A percentile compares a stretch with the other conserved stretches of the same genome.
Conservation (phyloP, 305 asterid genomes). For the Galium porrigens region DNA sequence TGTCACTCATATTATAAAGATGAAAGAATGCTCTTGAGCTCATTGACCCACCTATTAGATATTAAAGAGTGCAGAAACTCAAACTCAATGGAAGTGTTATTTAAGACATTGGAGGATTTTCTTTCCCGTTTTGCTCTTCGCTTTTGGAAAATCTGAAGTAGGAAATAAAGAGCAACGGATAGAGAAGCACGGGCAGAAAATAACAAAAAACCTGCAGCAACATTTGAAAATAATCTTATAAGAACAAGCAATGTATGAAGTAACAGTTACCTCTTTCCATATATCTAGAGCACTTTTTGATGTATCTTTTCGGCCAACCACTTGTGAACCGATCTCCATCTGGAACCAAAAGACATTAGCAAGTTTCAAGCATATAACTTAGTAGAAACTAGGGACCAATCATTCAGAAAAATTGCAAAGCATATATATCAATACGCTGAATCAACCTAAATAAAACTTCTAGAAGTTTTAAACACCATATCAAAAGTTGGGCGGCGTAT, state of each 20-base stretch:
- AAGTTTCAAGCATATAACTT: conserved; percentile 8
- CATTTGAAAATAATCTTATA: conserved; percentile 7
- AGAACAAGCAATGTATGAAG: conserved; percentile 14
- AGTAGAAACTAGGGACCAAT: conserved; percentile 6
- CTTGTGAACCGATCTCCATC: conserved; percentile 88
- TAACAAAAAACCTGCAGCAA: neutral
- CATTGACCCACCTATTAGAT: conserved; percentile 57
- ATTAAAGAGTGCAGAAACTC: conserved; percentile 60
- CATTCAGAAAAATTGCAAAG: neutral
- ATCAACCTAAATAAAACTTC: neutral
- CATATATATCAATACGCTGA: neutral
- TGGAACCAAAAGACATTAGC: conserved; percentile 21
- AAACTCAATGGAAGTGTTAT: conserved; percentile 40
- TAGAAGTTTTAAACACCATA: neutral
- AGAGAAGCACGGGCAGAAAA: conserved; percentile 3
- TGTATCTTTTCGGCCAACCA: conserved; percentile 80
- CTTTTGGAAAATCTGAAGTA: conserved; percentile 72
- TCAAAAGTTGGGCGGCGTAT: conserved; percentile 1
- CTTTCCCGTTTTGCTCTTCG: conserved; percentile 41
- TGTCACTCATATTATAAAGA: conserved; percentile 14
- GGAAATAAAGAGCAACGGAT: conserved; percentile 11
- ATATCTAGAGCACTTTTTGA: conserved; percentile 74
- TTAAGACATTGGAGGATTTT: conserved; percentile 30
- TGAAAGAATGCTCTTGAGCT: conserved; percentile 10
- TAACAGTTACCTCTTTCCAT: conserved; percentile 70